phyloP scores from a whole-genome alignment of 73 alveolate genomes.

The Paramecium caudatum region DNA sequence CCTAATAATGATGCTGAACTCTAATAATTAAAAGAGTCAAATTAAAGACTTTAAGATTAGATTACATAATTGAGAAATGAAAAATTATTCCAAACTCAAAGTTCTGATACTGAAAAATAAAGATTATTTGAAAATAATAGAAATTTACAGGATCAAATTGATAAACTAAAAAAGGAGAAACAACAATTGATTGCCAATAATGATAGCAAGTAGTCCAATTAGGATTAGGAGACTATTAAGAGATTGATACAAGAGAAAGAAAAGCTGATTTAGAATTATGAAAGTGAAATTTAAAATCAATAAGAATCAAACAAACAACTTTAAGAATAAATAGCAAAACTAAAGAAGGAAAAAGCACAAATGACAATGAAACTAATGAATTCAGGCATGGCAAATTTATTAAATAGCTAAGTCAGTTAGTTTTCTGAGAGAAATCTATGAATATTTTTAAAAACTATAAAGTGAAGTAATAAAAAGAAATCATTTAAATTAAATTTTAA shows the following conservation, averaged over 20 bases:
- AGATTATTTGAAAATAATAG: background rate
- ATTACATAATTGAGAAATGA: background rate
- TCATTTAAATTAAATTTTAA: too few relatives aligned
- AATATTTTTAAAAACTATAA: background rate
- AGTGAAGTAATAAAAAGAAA: too few relatives aligned
- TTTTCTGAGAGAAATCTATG: background rate
- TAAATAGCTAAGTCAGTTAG: background rate
- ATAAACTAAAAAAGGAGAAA: background rate
- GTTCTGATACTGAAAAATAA: background rate
- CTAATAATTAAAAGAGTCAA: background rate
- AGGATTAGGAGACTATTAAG: background rate
- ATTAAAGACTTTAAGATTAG: background rate
- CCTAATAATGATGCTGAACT: background rate
- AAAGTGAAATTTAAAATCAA: background rate
- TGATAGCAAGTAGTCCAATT: background rate
- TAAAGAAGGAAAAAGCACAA: conserved; percentile 12
- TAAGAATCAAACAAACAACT: background rate
- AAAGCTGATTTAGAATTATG: background rate
- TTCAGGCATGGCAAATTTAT: conserved; percentile 27
- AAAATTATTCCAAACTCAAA: background rate
- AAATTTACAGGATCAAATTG: background rate
- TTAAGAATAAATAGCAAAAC: background rate
- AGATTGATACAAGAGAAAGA: background rate
- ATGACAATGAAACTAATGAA: conserved; percentile 30
- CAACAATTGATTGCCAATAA: background rate